These are phyloP conservation scores for Coniosporium tulheliwenetii DNA, from an alignment of 2,329 filamentous ascomycete genomes.

Conservation along the genomic window DNA sequence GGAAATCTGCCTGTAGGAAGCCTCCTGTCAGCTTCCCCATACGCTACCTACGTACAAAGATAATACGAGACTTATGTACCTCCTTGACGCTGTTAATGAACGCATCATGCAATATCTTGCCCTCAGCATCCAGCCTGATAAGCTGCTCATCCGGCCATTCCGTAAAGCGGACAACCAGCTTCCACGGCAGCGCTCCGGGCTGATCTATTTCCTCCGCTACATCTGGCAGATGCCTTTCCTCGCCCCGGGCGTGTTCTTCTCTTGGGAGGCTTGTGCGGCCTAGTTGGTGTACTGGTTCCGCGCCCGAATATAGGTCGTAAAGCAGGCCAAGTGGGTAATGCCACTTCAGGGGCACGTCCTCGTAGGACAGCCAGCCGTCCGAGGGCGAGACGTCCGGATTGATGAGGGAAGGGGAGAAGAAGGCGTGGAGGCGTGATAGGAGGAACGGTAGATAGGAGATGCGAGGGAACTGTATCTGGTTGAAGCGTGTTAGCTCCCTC, in stretches of 20 bases:
- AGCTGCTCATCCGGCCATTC: constrained; percentile 43
- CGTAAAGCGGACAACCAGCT: constrained; percentile 44
- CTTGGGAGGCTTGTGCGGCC: constrained; percentile 5
- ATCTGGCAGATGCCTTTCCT: neutral
- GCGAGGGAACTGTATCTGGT: constrained; percentile 43
- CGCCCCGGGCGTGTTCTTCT: constrained; percentile 3
- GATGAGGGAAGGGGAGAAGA: constrained; percentile 45
- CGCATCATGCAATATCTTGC: constrained; percentile 43
- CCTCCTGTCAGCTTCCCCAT: constrained; percentile 5
- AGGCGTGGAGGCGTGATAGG: constrained; percentile 44
- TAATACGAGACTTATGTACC: constrained; percentile 9
- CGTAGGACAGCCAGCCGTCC: constrained; percentile 49
- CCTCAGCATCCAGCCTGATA: constrained; percentile 37
- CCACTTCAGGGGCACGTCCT: constrained; percentile 55
- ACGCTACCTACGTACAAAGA: constrained; percentile 6
- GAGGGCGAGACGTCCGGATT: constrained; percentile 35
- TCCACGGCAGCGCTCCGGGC: constrained; percentile 38
- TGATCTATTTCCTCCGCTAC: neutral
- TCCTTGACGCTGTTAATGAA: constrained; percentile 59
- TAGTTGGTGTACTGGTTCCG: constrained; percentile 24
- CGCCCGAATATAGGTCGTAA: constrained; percentile 52
- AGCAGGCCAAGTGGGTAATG: constrained; percentile 55
- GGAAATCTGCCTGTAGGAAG: constrained; percentile 54
- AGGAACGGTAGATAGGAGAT: constrained; percentile 55
- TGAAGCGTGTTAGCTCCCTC: neutral